These are phyloP conservation scores for Cyclaneusma minus DNA, from an alignment of 2,329 filamentous ascomycete species.

Conservation along the genomic window DNA sequence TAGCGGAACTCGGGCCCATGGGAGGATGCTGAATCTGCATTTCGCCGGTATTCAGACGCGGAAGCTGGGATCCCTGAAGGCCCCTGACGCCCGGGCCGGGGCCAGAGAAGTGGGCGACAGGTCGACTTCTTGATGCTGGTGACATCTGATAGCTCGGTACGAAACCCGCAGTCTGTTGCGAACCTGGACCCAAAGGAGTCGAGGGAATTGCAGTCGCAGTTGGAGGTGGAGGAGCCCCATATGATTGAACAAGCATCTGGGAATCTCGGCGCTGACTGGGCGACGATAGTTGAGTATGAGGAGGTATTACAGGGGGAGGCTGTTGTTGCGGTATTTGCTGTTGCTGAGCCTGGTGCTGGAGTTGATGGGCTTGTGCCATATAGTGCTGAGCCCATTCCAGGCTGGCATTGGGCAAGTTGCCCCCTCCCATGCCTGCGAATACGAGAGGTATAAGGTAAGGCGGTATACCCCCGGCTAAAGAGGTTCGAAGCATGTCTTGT, in stretches of 20 bases:
- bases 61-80: constrained; percentile 19
- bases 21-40: constrained; percentile 22
- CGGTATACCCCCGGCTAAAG: constrained; percentile 53
- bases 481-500: constrained; percentile 55
- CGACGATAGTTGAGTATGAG: constrained; percentile 23
- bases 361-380: constrained; percentile 33
- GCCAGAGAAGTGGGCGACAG: constrained; percentile 10
- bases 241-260: constrained; percentile 17
- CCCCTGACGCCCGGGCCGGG: constrained; percentile 12
- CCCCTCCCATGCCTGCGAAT: constrained; percentile 56
- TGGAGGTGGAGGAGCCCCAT: constrained; percentile 11
- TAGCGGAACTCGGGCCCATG: constrained; percentile 21
- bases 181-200: constrained; percentile 13
- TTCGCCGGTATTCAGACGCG: constrained; percentile 26
- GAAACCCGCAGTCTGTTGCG: constrained; percentile 12
- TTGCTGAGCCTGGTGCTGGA: constrained; percentile 23
- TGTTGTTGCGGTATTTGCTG: constrained; percentile 14
- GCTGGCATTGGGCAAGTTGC: constrained; percentile 40
- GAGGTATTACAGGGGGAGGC: constrained; percentile 25
- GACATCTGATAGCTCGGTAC: constrained; percentile 18
- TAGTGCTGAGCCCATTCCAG: constrained; percentile 57
- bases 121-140: constrained; percentile 14
- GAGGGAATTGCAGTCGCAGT: constrained; percentile 15
- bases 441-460: constrained; percentile 61
- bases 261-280: constrained; percentile 39